Percentiles rank a stretch among this genome's conserved stretches.
Conservation (phyloP, 2,329 filamentous ascomycete genomes). For the Ilyonectria destructans region DNA sequence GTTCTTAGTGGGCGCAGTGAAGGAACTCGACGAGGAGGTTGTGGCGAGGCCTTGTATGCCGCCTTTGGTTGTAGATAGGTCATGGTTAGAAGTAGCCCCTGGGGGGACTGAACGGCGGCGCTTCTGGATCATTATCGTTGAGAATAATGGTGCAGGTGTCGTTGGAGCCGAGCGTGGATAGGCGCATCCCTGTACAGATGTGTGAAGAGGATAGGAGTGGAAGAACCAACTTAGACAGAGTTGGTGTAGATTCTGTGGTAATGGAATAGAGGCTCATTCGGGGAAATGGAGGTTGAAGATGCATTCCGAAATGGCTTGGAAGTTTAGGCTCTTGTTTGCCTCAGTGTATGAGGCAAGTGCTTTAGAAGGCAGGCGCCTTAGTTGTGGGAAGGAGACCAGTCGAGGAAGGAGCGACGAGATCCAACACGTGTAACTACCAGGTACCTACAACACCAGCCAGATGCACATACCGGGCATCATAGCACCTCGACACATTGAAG, state of each 20-base stretch:
- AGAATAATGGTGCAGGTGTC: not conserved
- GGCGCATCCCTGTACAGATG: not conserved
- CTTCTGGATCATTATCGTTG: conserved; percentile 24
- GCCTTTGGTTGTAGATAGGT: conserved; percentile 23
- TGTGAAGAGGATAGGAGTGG: not conserved
- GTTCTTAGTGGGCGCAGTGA: not conserved
- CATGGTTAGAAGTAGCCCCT: not conserved
- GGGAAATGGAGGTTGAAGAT: not conserved
- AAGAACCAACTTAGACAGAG: not conserved
- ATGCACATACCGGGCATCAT: not conserved
- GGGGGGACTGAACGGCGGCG: conserved; percentile 39
- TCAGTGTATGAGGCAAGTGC: not conserved
- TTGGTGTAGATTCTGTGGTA: not conserved
- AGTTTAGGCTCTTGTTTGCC: not conserved
- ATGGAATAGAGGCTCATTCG: not conserved
- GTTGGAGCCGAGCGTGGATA: not conserved
- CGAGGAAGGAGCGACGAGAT: conserved; percentile 1
- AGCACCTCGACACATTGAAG: too few species aligned
- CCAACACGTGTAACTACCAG: too few species aligned
- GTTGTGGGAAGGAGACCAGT: not conserved
- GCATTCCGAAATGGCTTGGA: too few species aligned
- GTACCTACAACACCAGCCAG: not conserved
- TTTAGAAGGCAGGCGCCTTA: too few species aligned
- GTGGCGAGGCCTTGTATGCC: not conserved
- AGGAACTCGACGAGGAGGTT: not conserved